Percentiles rank a stretch among this genome's conserved stretches.
phyloP scores from a whole-genome alignment of 345 rosid species.

The Aurinia saxatilis region DNA sequence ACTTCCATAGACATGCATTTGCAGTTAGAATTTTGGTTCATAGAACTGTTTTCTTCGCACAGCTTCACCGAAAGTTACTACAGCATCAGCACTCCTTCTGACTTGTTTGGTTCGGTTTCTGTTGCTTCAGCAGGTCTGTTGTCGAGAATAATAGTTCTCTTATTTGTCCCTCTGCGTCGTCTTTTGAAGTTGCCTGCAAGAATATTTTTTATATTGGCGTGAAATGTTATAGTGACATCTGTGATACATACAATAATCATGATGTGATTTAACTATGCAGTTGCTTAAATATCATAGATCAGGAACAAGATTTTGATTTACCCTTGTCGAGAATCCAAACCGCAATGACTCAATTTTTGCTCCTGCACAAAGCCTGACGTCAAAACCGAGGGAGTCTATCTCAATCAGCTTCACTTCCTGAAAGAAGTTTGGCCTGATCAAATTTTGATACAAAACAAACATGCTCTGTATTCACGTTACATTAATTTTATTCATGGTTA shows the following conservation, averaged over 20 bases:
- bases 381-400: slow-evolving; percentile 80
- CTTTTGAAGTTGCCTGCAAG: slow-evolving; percentile 76
- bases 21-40: slow-evolving; percentile 10
- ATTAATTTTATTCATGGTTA: neutral
- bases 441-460: neutral
- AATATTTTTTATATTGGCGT: neutral
- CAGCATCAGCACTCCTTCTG: slow-evolving; percentile 33
- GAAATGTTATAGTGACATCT: neutral
- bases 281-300: neutral
- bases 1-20: slow-evolving; percentile 1
- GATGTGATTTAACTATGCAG: no score
- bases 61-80: neutral
- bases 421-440: neutral
- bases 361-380: slow-evolving; percentile 78
- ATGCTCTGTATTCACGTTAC: neutral
- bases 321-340: slow-evolving; percentile 62
- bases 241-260: no score
- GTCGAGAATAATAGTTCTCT: slow-evolving; percentile 63
- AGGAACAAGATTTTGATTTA: slow-evolving; percentile 23
- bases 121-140: slow-evolving; percentile 23
- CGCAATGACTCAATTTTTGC: slow-evolving; percentile 76
- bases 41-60: neutral
- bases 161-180: slow-evolving; percentile 69
- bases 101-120: slow-evolving; percentile 34
- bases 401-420: slow-evolving; percentile 68